Evolutionary conservation across 257 asterid genomes (phyloP).

Genomic region (Osmanthus fragrans): DNA sequence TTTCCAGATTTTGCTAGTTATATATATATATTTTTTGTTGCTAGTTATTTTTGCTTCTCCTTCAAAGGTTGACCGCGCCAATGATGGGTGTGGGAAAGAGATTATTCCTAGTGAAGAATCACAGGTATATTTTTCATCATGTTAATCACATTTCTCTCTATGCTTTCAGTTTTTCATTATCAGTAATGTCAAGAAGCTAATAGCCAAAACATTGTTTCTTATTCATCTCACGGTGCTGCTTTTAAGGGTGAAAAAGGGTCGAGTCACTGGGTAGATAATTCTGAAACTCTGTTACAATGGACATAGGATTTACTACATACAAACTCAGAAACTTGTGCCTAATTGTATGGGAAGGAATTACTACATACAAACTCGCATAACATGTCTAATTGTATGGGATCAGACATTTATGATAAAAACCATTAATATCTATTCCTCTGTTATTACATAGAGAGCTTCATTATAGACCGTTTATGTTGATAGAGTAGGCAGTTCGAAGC

Average conservation of each 20-base stretch:
- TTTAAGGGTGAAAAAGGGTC: neutral
- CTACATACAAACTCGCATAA: neutral
- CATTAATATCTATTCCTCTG: neutral
- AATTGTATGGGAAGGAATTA: neutral
- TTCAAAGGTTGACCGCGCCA: slow-evolving; percentile 37
- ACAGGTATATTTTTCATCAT: slow-evolving; percentile 47
- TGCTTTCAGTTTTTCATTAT: slow-evolving; percentile 8
- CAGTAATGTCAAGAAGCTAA: neutral
- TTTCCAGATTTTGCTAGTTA: slow-evolving; percentile 24
- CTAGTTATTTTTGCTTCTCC: slow-evolving; percentile 40
- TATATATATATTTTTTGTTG: slow-evolving; percentile 19
- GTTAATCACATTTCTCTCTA: slow-evolving; percentile 7
- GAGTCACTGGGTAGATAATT: neutral
- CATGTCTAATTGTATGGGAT: neutral
- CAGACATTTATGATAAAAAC: neutral
- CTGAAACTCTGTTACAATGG: neutral
- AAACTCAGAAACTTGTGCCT: neutral
- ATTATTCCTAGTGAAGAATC: slow-evolving; percentile 38
- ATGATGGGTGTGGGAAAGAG: slow-evolving; percentile 35
- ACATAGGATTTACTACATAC: neutral
- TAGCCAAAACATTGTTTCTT: neutral
- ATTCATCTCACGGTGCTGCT: neutral
- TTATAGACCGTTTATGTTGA: neutral
- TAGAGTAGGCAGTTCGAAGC: neutral
- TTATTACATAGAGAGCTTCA: neutral